Conservation (phyloP, 2,329 filamentous ascomycete species). For the Ceratocystis albifundus region DNA sequence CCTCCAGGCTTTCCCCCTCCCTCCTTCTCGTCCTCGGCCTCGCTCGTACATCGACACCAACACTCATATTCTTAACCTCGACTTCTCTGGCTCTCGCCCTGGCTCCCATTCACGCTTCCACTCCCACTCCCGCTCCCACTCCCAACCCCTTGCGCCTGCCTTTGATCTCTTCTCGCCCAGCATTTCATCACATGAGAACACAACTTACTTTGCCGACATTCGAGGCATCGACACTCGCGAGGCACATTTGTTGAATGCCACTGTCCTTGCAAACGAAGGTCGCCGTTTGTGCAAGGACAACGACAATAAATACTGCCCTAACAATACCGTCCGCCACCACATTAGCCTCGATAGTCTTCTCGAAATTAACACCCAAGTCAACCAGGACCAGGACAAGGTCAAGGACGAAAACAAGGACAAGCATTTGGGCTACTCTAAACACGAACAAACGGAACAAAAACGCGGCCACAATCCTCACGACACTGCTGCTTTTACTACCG, state of each 20-base stretch:
- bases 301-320: background rate
- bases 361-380: too few species aligned
- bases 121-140: background rate
- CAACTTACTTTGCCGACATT: constrained; percentile 19
- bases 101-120: background rate
- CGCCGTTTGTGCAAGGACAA: background rate
- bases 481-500: background rate
- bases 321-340: background rate
- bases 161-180: constrained; percentile 17
- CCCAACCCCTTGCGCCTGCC: constrained; percentile 1
- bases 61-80: too few species aligned
- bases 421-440: background rate
- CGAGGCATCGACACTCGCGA: constrained; percentile 3
- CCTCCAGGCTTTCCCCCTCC: background rate
- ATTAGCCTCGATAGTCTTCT: background rate
- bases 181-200: constrained; percentile 18
- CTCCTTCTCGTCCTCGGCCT: background rate
- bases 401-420: background rate
- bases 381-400: too few species aligned
- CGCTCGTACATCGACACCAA: background rate
- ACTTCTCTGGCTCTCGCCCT: background rate
- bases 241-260: background rate
- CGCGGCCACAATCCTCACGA: background rate
- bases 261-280: background rate
- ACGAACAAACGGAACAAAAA: background rate